Conservation (phyloP, 176 grass and related monocot genomes). For the Saccharum officinarum region DNA sequence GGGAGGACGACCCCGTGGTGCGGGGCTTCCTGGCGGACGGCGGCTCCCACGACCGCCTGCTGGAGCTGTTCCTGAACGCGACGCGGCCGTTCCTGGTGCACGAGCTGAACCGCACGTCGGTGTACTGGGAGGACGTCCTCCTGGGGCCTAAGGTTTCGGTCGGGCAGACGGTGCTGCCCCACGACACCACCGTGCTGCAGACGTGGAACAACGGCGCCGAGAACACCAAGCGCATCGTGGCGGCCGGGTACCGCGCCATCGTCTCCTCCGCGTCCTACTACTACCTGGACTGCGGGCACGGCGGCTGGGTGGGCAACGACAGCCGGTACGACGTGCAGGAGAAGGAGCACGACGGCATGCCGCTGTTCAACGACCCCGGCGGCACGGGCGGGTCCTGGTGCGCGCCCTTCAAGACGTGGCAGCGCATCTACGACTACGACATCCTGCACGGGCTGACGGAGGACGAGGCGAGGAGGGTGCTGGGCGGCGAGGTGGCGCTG, state of each 20-base stretch:
- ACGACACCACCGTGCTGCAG: slow-evolving; percentile 79
- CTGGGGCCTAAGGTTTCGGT: slow-evolving; percentile 65
- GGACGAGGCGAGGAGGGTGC: slow-evolving; percentile 60
- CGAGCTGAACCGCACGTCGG: slow-evolving; percentile 79
- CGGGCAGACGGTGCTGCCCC: slow-evolving; percentile 47
- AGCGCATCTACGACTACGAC: slow-evolving; percentile 96
- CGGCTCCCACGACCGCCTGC: slow-evolving; percentile 71
- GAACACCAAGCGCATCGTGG: slow-evolving; percentile 85
- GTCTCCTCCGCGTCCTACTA: slow-evolving; percentile 92
- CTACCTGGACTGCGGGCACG: slow-evolving; percentile 94
- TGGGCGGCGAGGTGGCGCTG: slow-evolving; percentile 89
- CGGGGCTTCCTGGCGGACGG: slow-evolving; percentile 52
- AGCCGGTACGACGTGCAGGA: slow-evolving; percentile 74
- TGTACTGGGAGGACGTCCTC: slow-evolving; percentile 97
- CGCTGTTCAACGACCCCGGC: slow-evolving; percentile 85
- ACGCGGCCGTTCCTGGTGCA: slow-evolving; percentile 66
- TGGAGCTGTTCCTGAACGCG: slow-evolving; percentile 80
- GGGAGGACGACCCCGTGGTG: slow-evolving; percentile 73
- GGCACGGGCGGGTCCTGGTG: slow-evolving; percentile 94
- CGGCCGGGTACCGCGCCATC: slow-evolving; percentile 76
- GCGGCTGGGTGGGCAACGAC: slow-evolving; percentile 74
- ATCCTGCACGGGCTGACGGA: slow-evolving; percentile 82
- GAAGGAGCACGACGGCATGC: slow-evolving; percentile 51
- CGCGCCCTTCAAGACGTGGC: slow-evolving; percentile 94
- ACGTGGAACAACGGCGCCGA: slow-evolving; percentile 87